Evolutionary conservation across 2,329 filamentous ascomycete species (phyloP).

Genomic region (Neofusicoccum umdonicola): DNA sequence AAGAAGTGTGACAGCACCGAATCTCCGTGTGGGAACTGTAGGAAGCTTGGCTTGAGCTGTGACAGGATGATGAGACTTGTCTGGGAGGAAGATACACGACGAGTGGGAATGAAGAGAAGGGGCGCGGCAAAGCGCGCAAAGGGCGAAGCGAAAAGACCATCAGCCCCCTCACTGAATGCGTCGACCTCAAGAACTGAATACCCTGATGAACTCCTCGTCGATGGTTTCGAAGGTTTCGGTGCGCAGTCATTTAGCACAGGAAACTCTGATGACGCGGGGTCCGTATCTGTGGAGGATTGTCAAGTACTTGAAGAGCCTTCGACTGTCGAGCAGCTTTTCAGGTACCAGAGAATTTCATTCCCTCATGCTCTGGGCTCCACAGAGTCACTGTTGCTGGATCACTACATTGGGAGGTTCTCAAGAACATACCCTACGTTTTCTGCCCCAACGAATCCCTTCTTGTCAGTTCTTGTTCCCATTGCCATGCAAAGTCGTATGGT

Average conservation of each 20-base stretch:
- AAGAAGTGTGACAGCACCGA: not conserved
- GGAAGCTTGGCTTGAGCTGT: not conserved
- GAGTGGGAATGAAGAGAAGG: not conserved
- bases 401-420: not conserved
- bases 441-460: not conserved
- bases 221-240: no score
- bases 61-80: not conserved
- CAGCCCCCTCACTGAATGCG: not conserved
- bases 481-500: slow-evolving; percentile 1
- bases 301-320: not conserved
- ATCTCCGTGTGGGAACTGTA: not conserved
- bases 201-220: no score
- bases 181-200: not conserved
- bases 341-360: not conserved
- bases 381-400: not conserved
- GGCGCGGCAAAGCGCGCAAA: not conserved
- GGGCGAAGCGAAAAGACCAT: not conserved
- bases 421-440: not conserved
- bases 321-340: not conserved
- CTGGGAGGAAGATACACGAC: not conserved
- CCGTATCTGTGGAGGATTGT: not conserved
- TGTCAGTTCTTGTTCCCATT: not conserved
- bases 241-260: not conserved
- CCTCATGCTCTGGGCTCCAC: not conserved
- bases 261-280: not conserved